A percentile compares a stretch with the other conserved stretches of the same genome.
Conservation (phyloP, 2,329 filamentous ascomycete species). For the Tetracladium maxilliforme region DNA sequence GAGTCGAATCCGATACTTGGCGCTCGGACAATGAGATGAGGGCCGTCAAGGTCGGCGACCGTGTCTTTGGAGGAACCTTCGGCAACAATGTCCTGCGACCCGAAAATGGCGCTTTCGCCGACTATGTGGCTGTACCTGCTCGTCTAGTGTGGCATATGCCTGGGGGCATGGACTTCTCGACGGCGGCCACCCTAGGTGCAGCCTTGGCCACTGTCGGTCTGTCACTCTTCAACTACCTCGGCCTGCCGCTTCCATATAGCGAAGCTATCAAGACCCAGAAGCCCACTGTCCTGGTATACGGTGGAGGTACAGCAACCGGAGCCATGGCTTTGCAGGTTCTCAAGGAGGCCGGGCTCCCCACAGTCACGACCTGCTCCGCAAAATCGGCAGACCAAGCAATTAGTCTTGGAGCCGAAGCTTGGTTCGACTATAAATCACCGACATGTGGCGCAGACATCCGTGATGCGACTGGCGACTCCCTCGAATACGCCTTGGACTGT, state of each 20-base stretch:
- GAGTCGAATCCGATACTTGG: constrained; percentile 2
- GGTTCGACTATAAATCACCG: constrained; percentile 24
- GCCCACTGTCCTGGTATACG: constrained; percentile 24
- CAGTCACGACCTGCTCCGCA: constrained; percentile 28
- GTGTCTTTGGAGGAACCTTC: too few species aligned
- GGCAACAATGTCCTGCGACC: constrained; percentile 1
- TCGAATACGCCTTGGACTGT: constrained; percentile 26
- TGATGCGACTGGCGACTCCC: constrained; percentile 18
- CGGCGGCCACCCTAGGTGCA: constrained; percentile 10
- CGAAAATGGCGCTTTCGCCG: constrained; percentile 14
- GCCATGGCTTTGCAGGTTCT: constrained; percentile 27
- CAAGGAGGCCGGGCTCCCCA: constrained; percentile 17
- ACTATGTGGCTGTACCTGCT: constrained; percentile 11
- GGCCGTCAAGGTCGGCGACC: constrained; percentile 13
- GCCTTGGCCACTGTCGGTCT: constrained; percentile 13
- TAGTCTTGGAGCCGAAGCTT: constrained; percentile 22
- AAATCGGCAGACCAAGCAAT: constrained; percentile 22
- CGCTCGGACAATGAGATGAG: neutral
- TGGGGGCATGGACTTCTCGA: constrained; percentile 9
- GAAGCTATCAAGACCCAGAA: constrained; percentile 5
- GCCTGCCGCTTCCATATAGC: constrained; percentile 11
- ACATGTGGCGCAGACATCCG: constrained; percentile 10
- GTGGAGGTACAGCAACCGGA: constrained; percentile 26
- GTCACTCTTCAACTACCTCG: constrained; percentile 14
- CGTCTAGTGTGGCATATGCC: constrained; percentile 11